phyloP scores from a whole-genome alignment of 371 early-diverging fungal species.

The Apophysomyces trapeziformis region DNA sequence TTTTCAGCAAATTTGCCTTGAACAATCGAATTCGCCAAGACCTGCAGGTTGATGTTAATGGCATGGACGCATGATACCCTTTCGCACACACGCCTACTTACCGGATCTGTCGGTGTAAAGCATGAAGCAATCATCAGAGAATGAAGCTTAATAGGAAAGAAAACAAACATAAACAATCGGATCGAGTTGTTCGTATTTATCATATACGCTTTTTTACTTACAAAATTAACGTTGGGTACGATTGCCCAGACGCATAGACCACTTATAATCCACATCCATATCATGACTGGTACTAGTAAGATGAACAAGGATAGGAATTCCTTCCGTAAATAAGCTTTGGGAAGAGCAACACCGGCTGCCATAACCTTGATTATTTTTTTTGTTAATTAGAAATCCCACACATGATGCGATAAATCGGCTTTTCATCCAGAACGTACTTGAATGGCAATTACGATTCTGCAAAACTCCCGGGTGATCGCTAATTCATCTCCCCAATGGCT shows the following conservation, averaged over 20 bases:
- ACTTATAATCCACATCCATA: slow-evolving; percentile 55
- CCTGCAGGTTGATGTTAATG: slow-evolving; percentile 27
- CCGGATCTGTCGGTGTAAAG: slow-evolving; percentile 52
- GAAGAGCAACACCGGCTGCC: slow-evolving; percentile 54
- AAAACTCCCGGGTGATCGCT: slow-evolving; percentile 48
- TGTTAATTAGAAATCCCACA: not conserved
- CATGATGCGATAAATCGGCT: not conserved
- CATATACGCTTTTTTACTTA: slow-evolving; percentile 8
- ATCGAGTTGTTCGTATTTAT: too few species aligned
- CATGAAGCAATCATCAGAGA: slow-evolving; percentile 49
- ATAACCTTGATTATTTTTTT: slow-evolving; percentile 16
- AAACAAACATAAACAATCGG: not conserved
- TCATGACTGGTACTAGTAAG: slow-evolving; percentile 79
- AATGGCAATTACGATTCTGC: slow-evolving; percentile 75
- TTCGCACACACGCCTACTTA: slow-evolving; percentile 19
- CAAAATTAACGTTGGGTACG: slow-evolving; percentile 27
- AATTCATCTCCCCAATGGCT: slow-evolving; percentile 37
- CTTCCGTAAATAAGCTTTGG: slow-evolving; percentile 55
- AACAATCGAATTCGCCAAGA: slow-evolving; percentile 91
- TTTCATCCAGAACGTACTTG: slow-evolving; percentile 40
- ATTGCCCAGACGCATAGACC: slow-evolving; percentile 21
- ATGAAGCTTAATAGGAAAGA: slow-evolving; percentile 30
- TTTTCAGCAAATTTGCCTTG: slow-evolving; percentile 94
- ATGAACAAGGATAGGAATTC: slow-evolving; percentile 63
- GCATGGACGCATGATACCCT: not conserved